These are phyloP conservation scores for Pseudogymnoascus sp. DNA, from an alignment of 2,329 filamentous ascomycete species.

Conservation along the genomic window DNA sequence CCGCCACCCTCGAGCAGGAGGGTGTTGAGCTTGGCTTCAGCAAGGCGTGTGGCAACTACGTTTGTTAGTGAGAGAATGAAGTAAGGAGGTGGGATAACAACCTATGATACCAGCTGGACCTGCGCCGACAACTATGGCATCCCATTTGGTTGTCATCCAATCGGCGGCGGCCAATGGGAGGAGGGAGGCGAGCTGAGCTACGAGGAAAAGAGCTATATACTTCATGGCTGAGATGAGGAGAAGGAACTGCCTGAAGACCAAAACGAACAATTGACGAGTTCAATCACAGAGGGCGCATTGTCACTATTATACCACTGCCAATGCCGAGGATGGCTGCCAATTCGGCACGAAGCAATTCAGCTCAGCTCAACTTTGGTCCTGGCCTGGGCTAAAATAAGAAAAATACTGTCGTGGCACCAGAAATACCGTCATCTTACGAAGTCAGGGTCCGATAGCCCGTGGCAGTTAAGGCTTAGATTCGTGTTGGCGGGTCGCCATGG, in stretches of 20 bases:
- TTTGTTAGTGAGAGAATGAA: background rate
- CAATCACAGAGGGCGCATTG: background rate
- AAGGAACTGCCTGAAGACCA: background rate
- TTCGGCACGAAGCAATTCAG: background rate
- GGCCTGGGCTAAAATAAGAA: background rate
- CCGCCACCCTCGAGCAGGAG: constrained; percentile 45
- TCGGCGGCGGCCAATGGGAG: constrained; percentile 9
- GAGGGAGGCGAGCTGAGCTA: constrained; percentile 1
- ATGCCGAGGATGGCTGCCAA: background rate
- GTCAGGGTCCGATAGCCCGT: background rate
- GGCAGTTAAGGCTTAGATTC: background rate
- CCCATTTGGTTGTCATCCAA: constrained; percentile 26
- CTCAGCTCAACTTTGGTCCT: background rate
- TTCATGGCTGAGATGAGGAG: background rate
- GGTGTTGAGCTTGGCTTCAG: constrained; percentile 43
- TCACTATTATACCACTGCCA: background rate
- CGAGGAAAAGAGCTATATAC: background rate
- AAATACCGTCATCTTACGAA: constrained; percentile 6
- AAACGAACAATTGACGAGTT: background rate
- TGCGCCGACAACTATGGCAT: constrained; percentile 39
- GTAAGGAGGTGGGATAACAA: constrained; percentile 8
- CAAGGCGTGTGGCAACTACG: constrained; percentile 40
- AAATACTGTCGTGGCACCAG: background rate
- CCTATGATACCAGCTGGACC: constrained; percentile 44
- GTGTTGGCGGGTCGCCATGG: constrained; percentile 2